Base-by-base conservation (phyloP, 495 filamentous ascomycete species). In the Letharia columbiana region DNA sequence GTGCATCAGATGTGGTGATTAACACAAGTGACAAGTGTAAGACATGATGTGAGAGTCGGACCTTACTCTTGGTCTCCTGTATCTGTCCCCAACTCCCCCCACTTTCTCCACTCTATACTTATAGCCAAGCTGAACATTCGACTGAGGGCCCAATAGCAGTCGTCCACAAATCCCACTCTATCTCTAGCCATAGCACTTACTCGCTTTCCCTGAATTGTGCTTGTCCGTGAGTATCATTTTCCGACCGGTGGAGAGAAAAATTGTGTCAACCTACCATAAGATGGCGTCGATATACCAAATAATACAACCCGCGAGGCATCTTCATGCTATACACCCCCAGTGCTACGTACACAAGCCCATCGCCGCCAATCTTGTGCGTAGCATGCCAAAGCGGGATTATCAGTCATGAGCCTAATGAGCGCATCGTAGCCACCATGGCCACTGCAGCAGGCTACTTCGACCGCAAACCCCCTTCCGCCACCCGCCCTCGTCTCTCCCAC, bases 401-500 rank as follows among this genome's bases (percentile, higher is more conserved):
- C 28, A 56, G 6, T 33, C 15, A 64, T 10, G 62, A 31, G 17
- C 10, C 50, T 8, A 10, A 54, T 35, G 45, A 33, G 15, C 10
- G 1, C 4, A 11, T 45, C 10, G 6, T 44, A 45, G 28, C 17
- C 45, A 33, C 31, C 42, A 66, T 66, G 64, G 59, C 67, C 9
- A 59, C 67, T 23, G 42, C 67, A 66, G 61, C 67, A 7, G 62
- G 65, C 40, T 71, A 69, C 42, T 67, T 67, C 28, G 70, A 72
- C 23, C 68, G 70, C 18, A 69, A 75, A 70, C 58, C 66, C 73
- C 76, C 72, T 68, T 66, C 68, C 5, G 42, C 40, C 41, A n/a
- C 59, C 45, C 69, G 70, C 23, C 70, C 70, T 13, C 56, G 61
- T 20, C 61, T 72, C 18, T 60, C 64, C 69, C 75, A 65, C 63